These are phyloP conservation scores for Ensete ventricosum DNA, from an alignment of 176 grass and related monocot genomes.

Conservation along the genomic window DNA sequence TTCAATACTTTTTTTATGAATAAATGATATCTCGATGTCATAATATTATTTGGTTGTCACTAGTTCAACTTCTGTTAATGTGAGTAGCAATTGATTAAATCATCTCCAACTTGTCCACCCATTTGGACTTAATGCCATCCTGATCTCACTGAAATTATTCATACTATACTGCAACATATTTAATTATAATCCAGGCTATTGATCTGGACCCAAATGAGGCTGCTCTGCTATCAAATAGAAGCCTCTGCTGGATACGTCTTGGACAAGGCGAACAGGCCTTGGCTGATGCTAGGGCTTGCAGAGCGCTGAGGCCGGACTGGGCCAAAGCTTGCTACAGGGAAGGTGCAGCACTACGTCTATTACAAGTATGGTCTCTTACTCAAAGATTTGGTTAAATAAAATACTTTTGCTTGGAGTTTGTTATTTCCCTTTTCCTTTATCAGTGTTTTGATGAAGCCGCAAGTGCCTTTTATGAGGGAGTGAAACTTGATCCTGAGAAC, in stretches of 20 bases:
- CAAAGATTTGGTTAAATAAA: background rate
- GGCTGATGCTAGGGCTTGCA: constrained; percentile 60
- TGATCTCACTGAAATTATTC: background rate
- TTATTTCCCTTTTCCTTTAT: background rate
- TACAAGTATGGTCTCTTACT: constrained; percentile 41
- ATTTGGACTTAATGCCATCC: too few relatives aligned
- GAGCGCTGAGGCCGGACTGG: constrained; percentile 67
- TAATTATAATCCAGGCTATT: constrained; percentile 46
- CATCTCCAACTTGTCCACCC: too few relatives aligned
- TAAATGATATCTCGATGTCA: too few relatives aligned
- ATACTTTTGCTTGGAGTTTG: background rate
- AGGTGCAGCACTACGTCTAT: constrained; percentile 51
- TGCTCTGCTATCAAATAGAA: constrained; percentile 66
- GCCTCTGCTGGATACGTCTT: constrained; percentile 69
- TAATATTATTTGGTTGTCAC: too few relatives aligned
- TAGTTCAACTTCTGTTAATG: too few relatives aligned
- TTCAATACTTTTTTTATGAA: too few relatives aligned
- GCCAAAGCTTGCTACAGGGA: constrained; percentile 87
- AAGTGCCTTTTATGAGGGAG: constrained; percentile 80
- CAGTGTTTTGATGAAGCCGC: constrained; percentile 83
- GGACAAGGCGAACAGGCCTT: constrained; percentile 64
- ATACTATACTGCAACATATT: background rate
- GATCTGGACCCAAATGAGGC: constrained; percentile 70
- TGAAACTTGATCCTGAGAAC: constrained; percentile 72
- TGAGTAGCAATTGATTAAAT: too few relatives aligned